Evolutionary conservation across 2,329 filamentous ascomycete species (phyloP).

Genomic region (Dryadomyces quercivorus): DNA sequence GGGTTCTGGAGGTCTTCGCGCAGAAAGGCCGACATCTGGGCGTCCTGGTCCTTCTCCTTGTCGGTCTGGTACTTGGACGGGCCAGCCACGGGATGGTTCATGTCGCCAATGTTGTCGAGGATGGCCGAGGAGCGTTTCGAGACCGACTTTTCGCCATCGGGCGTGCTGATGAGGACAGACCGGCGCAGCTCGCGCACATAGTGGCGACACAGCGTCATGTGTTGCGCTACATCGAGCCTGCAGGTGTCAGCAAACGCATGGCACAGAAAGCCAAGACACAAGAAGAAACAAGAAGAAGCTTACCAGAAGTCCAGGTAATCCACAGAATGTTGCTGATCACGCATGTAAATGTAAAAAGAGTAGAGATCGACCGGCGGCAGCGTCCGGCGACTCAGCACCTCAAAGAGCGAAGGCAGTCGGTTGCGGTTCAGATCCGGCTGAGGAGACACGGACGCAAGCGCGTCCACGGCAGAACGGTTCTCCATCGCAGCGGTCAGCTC

Average conservation of each 20-base stretch:
- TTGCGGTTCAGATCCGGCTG: conserved; percentile 57
- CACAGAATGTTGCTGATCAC: conserved; percentile 93
- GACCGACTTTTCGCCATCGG: conserved; percentile 65
- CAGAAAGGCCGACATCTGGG: conserved; percentile 82
- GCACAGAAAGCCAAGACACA: neutral
- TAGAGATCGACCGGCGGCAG: conserved; percentile 91
- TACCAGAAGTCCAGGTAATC: conserved; percentile 99
- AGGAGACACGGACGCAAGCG: conserved; percentile 32
- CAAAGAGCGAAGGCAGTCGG: conserved; percentile 84
- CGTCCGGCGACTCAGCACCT: conserved; percentile 90
- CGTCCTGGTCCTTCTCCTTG: conserved; percentile 69
- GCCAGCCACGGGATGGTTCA: conserved; percentile 45
- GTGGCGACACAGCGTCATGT: conserved; percentile 94
- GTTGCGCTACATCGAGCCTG: conserved; percentile 98
- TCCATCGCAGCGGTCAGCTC: neutral
- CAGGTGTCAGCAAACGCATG: conserved; percentile 9
- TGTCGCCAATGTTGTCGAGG: conserved; percentile 60
- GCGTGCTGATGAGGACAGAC: conserved; percentile 85
- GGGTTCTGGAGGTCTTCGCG: conserved; percentile 48
- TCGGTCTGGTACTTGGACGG: conserved; percentile 52
- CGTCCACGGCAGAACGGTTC: no score
- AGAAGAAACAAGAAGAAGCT: neutral
- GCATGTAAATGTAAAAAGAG: conserved; percentile 99
- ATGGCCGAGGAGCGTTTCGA: conserved; percentile 79
- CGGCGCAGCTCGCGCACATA: conserved; percentile 92